Conservation (phyloP, 148 eudicot genomes). For the Vaccinium darrowii region DNA sequence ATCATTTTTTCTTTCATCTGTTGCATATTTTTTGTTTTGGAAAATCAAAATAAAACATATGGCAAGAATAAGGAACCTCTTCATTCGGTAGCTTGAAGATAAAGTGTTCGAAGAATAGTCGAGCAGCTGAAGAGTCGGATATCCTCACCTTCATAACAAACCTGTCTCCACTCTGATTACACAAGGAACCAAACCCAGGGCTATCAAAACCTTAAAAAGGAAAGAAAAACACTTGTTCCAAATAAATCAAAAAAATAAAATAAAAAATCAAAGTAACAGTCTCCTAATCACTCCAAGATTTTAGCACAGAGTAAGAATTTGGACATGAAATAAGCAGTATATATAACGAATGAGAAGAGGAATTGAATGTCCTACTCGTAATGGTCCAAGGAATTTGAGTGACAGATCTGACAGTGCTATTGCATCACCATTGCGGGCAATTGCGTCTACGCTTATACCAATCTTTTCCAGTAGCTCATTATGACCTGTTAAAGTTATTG, state of each 20-base stretch:
- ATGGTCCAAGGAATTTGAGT: slow-evolving; percentile 77
- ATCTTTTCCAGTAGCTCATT: slow-evolving; percentile 72
- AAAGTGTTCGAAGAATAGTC: slow-evolving; percentile 71
- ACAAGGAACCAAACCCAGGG: slow-evolving; percentile 7
- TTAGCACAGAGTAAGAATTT: neutral
- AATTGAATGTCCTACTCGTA: slow-evolving; percentile 51
- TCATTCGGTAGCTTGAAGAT: slow-evolving; percentile 71
- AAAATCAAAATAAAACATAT: neutral
- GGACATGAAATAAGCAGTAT: neutral
- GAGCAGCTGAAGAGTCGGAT: slow-evolving; percentile 67
- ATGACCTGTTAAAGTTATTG: slow-evolving; percentile 44
- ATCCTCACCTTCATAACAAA: slow-evolving; percentile 77
- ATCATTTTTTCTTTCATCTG: too few species aligned
- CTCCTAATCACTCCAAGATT: too few species aligned
- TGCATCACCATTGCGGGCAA: slow-evolving; percentile 81
- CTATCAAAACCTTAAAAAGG: neutral
- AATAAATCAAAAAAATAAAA: too few species aligned
- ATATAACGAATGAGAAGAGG: neutral
- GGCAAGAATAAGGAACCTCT: slow-evolving; percentile 45
- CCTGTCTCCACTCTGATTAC: slow-evolving; percentile 74
- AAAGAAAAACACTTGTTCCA: neutral
- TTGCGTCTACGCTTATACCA: slow-evolving; percentile 65
- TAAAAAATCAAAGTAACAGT: too few species aligned
- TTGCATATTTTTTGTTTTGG: too few species aligned
- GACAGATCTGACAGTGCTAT: slow-evolving; percentile 76